Evolutionary conservation across 2,329 filamentous ascomycete species (phyloP).

Genomic region (Phialophora tarda): DNA sequence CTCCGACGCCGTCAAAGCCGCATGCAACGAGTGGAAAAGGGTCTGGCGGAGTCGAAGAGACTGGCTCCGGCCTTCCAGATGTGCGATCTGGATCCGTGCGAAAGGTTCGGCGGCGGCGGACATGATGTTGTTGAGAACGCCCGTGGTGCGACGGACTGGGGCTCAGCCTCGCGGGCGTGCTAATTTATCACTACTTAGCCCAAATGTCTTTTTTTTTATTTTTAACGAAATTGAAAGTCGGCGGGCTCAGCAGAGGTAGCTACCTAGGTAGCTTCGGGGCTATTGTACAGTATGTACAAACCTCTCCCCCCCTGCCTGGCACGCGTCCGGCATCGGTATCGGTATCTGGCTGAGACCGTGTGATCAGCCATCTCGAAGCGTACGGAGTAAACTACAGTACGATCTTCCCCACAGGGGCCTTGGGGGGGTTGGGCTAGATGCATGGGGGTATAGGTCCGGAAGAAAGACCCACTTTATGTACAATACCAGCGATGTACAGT

Average conservation of each 20-base stretch:
- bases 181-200: no score
- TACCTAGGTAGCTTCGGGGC: constrained; percentile 31
- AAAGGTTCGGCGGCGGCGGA: constrained; percentile 40
- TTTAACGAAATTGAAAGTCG: not conserved
- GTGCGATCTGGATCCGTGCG: constrained; percentile 44
- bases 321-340: not conserved
- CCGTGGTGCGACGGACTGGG: no score
- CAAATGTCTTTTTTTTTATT: not conserved
- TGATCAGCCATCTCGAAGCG: not conserved
- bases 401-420: not conserved
- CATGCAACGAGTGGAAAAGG: constrained; percentile 49
- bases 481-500: not conserved
- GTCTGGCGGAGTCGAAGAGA: constrained; percentile 49
- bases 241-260: not conserved
- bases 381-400: not conserved
- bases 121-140: constrained; percentile 19
- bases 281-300: constrained; percentile 34
- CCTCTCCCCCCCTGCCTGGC: constrained; percentile 1
- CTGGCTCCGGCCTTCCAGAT: constrained; percentile 48
- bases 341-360: not conserved
- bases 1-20: constrained; percentile 41
- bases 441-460: not conserved
- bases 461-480: not conserved
- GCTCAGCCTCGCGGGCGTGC: not conserved
- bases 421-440: not conserved